These are phyloP conservation scores for Pseudocercospora cruenta DNA, from an alignment of 2,329 filamentous ascomycete genomes.

Conservation along the genomic window DNA sequence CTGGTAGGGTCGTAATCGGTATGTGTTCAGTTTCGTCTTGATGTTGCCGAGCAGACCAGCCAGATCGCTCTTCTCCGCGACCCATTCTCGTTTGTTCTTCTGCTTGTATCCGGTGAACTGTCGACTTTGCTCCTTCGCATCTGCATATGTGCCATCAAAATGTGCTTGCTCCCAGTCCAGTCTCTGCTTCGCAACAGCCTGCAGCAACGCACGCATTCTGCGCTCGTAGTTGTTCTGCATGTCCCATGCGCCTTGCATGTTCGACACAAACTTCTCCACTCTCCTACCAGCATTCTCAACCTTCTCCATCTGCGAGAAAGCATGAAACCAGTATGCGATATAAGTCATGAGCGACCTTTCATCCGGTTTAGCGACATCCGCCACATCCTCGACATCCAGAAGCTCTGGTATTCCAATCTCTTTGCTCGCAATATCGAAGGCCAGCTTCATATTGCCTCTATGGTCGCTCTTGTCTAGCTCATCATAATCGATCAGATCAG, in stretches of 20 bases:
- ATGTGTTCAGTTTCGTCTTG: slow-evolving; percentile 97
- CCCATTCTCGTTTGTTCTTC: slow-evolving; percentile 90
- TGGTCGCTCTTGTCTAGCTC: slow-evolving; percentile 91
- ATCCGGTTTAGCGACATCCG: slow-evolving; percentile 92
- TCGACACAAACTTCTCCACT: slow-evolving; percentile 97
- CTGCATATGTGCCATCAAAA: slow-evolving; percentile 88
- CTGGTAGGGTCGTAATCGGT: slow-evolving; percentile 86
- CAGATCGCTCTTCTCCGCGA: slow-evolving; percentile 95
- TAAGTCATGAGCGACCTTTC: slow-evolving; percentile 98
- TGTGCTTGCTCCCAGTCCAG: slow-evolving; percentile 75
- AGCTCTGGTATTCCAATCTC: slow-evolving; percentile 97
- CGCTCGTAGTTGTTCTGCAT: slow-evolving; percentile 97
- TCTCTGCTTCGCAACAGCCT: slow-evolving; percentile 72
- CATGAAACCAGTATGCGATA: slow-evolving; percentile 99
- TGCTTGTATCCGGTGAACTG: slow-evolving; percentile 89
- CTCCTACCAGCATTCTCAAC: slow-evolving; percentile 95
- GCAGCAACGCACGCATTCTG: slow-evolving; percentile 81
- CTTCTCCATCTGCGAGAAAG: slow-evolving; percentile 98
- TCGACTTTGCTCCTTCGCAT: slow-evolving; percentile 83
- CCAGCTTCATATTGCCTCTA: slow-evolving; percentile 94
- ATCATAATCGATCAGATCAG: slow-evolving; percentile 96
- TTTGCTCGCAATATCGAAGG: slow-evolving; percentile 92
- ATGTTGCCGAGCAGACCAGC: slow-evolving; percentile 94
- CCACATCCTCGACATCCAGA: slow-evolving; percentile 96
- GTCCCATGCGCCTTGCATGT: slow-evolving; percentile 99